Percentiles rank a stretch among this genome's conserved stretches.
phyloP scores from a whole-genome alignment of 208 protist species.

The Wallacemonas rigidus region DNA sequence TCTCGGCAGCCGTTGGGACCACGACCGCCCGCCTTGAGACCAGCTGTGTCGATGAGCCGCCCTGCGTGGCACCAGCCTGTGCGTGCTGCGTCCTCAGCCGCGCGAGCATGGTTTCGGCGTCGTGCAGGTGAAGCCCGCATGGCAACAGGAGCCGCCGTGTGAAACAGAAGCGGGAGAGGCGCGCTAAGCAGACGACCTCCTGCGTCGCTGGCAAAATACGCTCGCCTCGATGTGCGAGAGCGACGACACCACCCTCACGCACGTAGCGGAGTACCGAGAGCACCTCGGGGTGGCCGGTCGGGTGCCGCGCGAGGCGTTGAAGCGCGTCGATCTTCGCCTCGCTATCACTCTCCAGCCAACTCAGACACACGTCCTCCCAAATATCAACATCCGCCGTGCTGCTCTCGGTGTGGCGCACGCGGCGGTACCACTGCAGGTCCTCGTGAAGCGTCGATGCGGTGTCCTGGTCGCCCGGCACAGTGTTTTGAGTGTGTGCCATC shows the following conservation, averaged over 20 bases:
- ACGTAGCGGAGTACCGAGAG: constrained; percentile 61
- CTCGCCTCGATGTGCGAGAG: constrained; percentile 41
- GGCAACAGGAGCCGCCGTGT: constrained; percentile 50
- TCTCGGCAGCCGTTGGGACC: not conserved
- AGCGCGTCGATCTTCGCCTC: constrained; percentile 33
- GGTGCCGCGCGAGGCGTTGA: constrained; percentile 40
- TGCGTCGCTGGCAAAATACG: constrained; percentile 38
- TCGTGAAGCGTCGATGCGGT: constrained; percentile 21
- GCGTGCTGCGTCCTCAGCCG: constrained; percentile 17
- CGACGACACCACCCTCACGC: constrained; percentile 35
- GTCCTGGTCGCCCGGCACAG: too few relatives aligned
- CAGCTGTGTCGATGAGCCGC: not conserved
- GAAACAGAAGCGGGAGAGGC: constrained; percentile 56
- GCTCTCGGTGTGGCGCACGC: constrained; percentile 27
- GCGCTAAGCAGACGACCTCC: constrained; percentile 55
- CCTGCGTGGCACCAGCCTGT: not conserved
- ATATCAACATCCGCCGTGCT: constrained; percentile 37
- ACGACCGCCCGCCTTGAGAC: not conserved
- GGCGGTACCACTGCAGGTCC: constrained; percentile 43
- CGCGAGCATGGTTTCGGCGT: constrained; percentile 47
- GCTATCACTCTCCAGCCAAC: constrained; percentile 48
- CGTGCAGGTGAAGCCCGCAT: constrained; percentile 51
- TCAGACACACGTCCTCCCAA: constrained; percentile 66
- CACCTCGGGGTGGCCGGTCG: constrained; percentile 57
- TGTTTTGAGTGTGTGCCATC: too few relatives aligned